Percentiles rank a stretch among this genome's conserved stretches.
These are phyloP conservation scores for Trametes villosa DNA, from an alignment of 768 basidiomycete species.

Conservation along the genomic window DNA sequence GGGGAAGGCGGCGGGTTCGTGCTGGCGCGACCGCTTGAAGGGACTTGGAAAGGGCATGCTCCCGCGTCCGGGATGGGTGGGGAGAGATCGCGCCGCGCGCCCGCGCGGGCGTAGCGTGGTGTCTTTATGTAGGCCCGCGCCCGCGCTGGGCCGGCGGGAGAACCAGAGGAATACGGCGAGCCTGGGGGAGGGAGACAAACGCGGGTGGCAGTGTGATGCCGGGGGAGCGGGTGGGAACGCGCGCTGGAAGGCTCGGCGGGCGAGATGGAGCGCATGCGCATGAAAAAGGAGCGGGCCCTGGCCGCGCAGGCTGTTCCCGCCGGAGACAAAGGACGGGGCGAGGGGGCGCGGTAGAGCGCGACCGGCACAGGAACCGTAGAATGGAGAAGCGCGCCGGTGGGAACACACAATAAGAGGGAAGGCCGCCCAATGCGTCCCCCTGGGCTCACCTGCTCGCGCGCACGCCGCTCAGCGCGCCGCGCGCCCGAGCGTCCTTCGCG, in stretches of 20 bases:
- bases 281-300: slow-evolving; percentile 23
- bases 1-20: slow-evolving; percentile 48
- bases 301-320: slow-evolving; percentile 23
- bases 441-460: slow-evolving; percentile 21
- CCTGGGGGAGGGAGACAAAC: slow-evolving; percentile 15
- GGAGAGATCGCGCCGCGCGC: slow-evolving; percentile 19
- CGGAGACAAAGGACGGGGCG: slow-evolving; percentile 22
- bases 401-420: slow-evolving; percentile 18
- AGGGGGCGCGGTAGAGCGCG: slow-evolving; percentile 6
- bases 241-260: not conserved
- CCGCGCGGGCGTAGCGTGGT: slow-evolving; percentile 20
- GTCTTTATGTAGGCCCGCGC: slow-evolving; percentile 22
- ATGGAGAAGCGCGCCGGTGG: slow-evolving; percentile 24
- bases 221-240: slow-evolving; percentile 18
- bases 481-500: not conserved
- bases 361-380: slow-evolving; percentile 27
- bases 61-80: slow-evolving; percentile 15
- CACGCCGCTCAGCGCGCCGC: slow-evolving; percentile 5
- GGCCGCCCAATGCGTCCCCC: slow-evolving; percentile 16
- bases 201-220: slow-evolving; percentile 25
- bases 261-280: slow-evolving; percentile 3
- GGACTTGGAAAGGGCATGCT: slow-evolving; percentile 42
- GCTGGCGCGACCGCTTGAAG: slow-evolving; percentile 51
- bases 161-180: not conserved
- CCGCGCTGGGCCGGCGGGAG: slow-evolving; percentile 20